Percentiles rank a stretch among this genome's conserved stretches.
Evolutionary conservation across 176 grass and related monocot species (phyloP).

Genomic region (Oropetium thomaeum): DNA sequence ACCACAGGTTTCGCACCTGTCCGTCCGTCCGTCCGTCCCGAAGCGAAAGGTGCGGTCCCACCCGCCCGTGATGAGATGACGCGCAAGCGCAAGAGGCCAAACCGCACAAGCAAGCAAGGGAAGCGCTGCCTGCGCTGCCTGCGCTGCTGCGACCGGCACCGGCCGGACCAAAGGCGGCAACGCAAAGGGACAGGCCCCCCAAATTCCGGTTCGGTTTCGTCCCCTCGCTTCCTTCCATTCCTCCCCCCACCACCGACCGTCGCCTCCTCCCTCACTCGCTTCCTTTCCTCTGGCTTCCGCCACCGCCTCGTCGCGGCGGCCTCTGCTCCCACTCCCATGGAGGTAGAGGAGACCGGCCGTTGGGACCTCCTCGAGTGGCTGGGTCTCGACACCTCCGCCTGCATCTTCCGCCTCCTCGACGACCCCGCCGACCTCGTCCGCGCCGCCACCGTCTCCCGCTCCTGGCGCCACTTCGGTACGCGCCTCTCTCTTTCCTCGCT

Average conservation of each 20-base stretch:
- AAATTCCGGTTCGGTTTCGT: not conserved
- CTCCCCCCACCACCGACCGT: too few species aligned
- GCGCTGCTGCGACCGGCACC: too few species aligned
- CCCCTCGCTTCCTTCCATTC: not conserved
- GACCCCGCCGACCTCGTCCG: slow-evolving; percentile 66
- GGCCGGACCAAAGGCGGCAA: not conserved
- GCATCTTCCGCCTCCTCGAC: slow-evolving; percentile 46
- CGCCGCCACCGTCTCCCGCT: slow-evolving; percentile 53
- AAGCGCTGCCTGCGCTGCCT: too few species aligned
- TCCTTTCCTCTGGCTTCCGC: not conserved
- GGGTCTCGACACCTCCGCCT: slow-evolving; percentile 48
- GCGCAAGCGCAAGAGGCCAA: too few species aligned
- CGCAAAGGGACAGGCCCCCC: not conserved
- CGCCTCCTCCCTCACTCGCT: too few species aligned
- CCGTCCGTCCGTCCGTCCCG: too few species aligned
- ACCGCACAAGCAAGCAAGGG: not conserved
- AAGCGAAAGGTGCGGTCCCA: not conserved
- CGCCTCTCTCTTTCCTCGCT: too few species aligned
- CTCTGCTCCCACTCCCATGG: slow-evolving; percentile 20
- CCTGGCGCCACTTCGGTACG: slow-evolving; percentile 74
- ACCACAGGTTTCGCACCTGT: not conserved
- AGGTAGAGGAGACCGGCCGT: slow-evolving; percentile 2
- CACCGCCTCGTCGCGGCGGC: not conserved
- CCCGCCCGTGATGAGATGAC: too few species aligned
- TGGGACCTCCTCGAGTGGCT: slow-evolving; percentile 62